phyloP scores from a whole-genome alignment of 2,329 filamentous ascomycete species.

The Hypomyces rosellus region DNA sequence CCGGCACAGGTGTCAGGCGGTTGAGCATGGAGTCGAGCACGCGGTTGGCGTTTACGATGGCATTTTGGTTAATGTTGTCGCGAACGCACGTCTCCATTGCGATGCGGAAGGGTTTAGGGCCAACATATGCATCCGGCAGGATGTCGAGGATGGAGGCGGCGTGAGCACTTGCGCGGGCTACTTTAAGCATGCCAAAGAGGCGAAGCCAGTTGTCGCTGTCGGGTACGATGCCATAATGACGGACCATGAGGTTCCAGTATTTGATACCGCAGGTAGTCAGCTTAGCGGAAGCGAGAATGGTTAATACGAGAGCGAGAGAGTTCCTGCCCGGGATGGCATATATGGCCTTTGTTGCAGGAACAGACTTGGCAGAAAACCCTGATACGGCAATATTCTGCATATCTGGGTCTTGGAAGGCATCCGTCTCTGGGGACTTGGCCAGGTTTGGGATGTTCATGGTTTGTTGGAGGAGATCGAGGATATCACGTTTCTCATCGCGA shows the following conservation, averaged over 20 bases:
- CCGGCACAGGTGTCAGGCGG: slow-evolving; percentile 33
- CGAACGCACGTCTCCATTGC: slow-evolving; percentile 68
- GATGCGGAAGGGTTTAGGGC: slow-evolving; percentile 56
- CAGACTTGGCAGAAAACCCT: slow-evolving; percentile 6
- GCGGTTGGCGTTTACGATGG: slow-evolving; percentile 56
- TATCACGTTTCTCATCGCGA: slow-evolving; percentile 56
- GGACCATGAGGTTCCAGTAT: slow-evolving; percentile 74
- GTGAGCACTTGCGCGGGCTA: slow-evolving; percentile 58
- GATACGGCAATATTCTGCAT: slow-evolving; percentile 18
- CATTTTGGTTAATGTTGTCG: slow-evolving; percentile 69
- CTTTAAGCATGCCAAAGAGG: slow-evolving; percentile 61
- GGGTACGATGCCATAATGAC: slow-evolving; percentile 55
- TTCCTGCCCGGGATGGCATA: slow-evolving; percentile 46
- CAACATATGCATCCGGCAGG: slow-evolving; percentile 42
- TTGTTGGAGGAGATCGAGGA: slow-evolving; percentile 72
- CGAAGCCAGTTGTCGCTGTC: slow-evolving; percentile 65
- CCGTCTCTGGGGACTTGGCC: slow-evolving; percentile 27
- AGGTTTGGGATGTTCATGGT: slow-evolving; percentile 67
- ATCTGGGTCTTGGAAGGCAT: slow-evolving; percentile 15
- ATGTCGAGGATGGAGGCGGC: slow-evolving; percentile 52
- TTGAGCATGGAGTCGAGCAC: slow-evolving; percentile 59
- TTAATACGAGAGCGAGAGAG: slow-evolving; percentile 62
- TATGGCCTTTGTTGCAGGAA: slow-evolving; percentile 17
- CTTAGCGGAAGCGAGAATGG: slow-evolving; percentile 54
- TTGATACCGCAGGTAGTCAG: slow-evolving; percentile 55